These are phyloP conservation scores for Pichia sp. DNA, from an alignment of 1,139 yeast species.

Conservation along the genomic window DNA sequence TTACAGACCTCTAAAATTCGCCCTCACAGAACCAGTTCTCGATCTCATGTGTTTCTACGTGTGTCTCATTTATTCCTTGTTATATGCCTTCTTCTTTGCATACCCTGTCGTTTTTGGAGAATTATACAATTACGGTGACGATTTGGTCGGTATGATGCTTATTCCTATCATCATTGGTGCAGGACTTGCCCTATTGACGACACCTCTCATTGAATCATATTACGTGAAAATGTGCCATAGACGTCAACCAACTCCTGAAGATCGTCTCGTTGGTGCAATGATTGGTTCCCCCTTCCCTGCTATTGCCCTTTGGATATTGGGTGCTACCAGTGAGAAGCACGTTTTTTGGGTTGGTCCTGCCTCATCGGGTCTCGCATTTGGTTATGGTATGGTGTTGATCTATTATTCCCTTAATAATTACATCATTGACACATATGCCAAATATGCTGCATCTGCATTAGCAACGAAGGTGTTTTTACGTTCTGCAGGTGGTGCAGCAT, in stretches of 20 bases:
- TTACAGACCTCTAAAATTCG: conserved; percentile 68
- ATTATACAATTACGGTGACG: conserved; percentile 60
- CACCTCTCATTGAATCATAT: conserved; percentile 61
- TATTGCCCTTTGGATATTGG: conserved; percentile 76
- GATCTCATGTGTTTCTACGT: conserved; percentile 79
- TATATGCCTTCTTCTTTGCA: conserved; percentile 91
- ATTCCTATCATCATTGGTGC: conserved; percentile 90
- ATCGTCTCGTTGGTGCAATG: conserved; percentile 82
- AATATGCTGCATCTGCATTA: conserved; percentile 83
- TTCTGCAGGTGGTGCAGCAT: conserved; percentile 83
- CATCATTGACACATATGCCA: conserved; percentile 80
- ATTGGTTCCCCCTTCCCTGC: conserved; percentile 88
- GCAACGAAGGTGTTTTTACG: conserved; percentile 88
- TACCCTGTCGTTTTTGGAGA: conserved; percentile 68
- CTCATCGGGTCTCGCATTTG: conserved; percentile 81
- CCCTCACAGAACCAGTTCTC: conserved; percentile 73
- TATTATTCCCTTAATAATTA: conserved; percentile 84
- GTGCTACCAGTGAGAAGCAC: conserved; percentile 77
- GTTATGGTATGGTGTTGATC: conserved; percentile 86
- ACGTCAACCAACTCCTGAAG: conserved; percentile 78
- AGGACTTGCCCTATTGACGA: conserved; percentile 56
- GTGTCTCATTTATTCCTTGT: conserved; percentile 76
- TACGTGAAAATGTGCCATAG: conserved; percentile 46
- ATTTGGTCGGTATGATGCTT: conserved; percentile 72
- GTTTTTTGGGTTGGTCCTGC: conserved; percentile 95